Conservation (phyloP, 805 yeast genomes). For the Lipomyces kockii region DNA sequence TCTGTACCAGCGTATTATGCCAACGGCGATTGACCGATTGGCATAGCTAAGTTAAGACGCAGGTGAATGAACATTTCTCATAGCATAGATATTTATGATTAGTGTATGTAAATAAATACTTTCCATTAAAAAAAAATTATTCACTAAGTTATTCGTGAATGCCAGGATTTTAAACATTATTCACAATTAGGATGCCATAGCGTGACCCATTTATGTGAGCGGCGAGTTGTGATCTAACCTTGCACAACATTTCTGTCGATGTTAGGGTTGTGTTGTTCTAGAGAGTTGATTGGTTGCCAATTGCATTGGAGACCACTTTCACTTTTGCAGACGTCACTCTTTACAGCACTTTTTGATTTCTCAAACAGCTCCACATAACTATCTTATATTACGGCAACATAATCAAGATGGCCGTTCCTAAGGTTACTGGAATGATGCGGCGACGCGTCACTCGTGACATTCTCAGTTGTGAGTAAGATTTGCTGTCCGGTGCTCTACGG, state of each 20-base stretch:
- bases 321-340: neutral
- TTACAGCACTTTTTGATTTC: neutral
- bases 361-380: neutral
- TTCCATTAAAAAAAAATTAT: too few species aligned
- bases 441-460: slow-evolving; percentile 24
- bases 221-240: too few species aligned
- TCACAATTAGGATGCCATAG: too few species aligned
- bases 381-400: neutral
- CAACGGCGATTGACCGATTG: slow-evolving; percentile 9
- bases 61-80: neutral
- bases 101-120: neutral
- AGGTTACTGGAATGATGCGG: slow-evolving; percentile 31
- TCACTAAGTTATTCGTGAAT: too few species aligned
- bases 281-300: slow-evolving; percentile 10
- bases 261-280: too few species aligned
- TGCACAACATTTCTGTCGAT: too few species aligned
- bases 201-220: too few species aligned
- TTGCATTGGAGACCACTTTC: neutral
- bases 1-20: slow-evolving; percentile 8
- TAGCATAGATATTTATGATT: neutral
- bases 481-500: neutral
- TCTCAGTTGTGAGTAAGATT: slow-evolving; percentile 14
- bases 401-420: slow-evolving; percentile 34
- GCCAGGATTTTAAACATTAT: too few species aligned
- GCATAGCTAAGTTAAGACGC: neutral